These are phyloP conservation scores for Immersiella caudata DNA, from an alignment of 495 filamentous ascomycete species.

Conservation along the genomic window DNA sequence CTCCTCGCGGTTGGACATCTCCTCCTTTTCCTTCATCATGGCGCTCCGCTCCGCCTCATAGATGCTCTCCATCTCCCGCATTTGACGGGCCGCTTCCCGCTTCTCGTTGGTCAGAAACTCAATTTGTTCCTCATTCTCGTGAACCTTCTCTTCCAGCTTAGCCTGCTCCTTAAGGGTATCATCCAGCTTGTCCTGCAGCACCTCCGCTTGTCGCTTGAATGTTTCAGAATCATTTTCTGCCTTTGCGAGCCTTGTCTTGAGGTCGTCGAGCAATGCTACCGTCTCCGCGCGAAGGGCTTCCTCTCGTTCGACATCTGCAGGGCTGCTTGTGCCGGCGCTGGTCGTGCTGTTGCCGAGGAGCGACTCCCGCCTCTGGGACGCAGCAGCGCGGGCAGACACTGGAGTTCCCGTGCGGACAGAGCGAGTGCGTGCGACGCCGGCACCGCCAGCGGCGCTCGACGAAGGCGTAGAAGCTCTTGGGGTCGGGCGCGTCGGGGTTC, in stretches of 20 bases:
- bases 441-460: constrained; percentile 31
- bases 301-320: constrained; percentile 56
- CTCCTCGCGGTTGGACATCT: constrained; percentile 78
- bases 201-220: constrained; percentile 78
- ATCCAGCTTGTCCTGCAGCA: constrained; percentile 83
- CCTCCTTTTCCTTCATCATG: constrained; percentile 88
- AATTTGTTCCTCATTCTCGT: constrained; percentile 79
- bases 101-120: constrained; percentile 79
- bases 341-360: constrained; percentile 60
- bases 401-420: constrained; percentile 60
- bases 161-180: constrained; percentile 82
- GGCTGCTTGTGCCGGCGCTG: constrained; percentile 47
- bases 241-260: constrained; percentile 77
- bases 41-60: constrained; percentile 87
- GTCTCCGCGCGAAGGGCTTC: constrained; percentile 65
- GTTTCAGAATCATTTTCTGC: constrained; percentile 79
- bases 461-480: constrained; percentile 45
- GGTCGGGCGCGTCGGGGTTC: constrained; percentile 35
- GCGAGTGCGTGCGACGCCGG: constrained; percentile 48
- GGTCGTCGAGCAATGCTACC: constrained; percentile 78
- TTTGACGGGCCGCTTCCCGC: constrained; percentile 74
- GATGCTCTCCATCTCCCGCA: constrained; percentile 83
- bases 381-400: constrained; percentile 69
- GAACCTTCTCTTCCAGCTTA: constrained; percentile 79
- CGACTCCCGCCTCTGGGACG: constrained; percentile 62